A percentile compares a stretch with the other conserved stretches of the same genome.
These are phyloP conservation scores for Kodamaea lidongshanica DNA, from an alignment of 805 yeast genomes.

Conservation along the genomic window DNA sequence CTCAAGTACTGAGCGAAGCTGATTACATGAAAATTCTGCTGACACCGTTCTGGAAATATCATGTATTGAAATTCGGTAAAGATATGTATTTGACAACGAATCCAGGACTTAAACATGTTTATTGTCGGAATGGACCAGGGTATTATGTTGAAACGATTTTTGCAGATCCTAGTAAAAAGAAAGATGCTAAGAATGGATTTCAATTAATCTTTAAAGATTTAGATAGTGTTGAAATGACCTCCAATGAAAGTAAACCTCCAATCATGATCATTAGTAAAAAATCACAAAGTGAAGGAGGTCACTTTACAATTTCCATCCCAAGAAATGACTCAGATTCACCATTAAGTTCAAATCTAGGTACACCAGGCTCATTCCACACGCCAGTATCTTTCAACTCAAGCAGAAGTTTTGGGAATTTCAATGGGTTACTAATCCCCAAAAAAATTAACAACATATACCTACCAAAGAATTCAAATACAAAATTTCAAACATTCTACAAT, in stretches of 20 bases:
- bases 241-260: constrained; percentile 14
- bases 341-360: no score
- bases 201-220: constrained; percentile 23
- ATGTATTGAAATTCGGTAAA: constrained; percentile 47
- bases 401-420: no score
- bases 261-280: constrained; percentile 24
- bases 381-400: no score
- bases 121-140: constrained; percentile 58
- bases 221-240: constrained; percentile 12
- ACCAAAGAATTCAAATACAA: constrained; percentile 6
- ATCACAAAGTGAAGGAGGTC: constrained; percentile 23
- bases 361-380: no score
- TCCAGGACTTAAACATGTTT: constrained; percentile 55
- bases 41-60: constrained; percentile 56
- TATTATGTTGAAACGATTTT: constrained; percentile 43
- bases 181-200: constrained; percentile 16
- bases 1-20: constrained; percentile 8
- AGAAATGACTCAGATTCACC: constrained; percentile 10
- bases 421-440: constrained; percentile 22
- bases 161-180: constrained; percentile 13
- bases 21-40: constrained; percentile 4
- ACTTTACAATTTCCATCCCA: constrained; percentile 21
- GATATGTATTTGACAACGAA: constrained; percentile 61
- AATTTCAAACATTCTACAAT: constrained; percentile 15
- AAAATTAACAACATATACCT: constrained; percentile 15